These are phyloP conservation scores for Cyphellophora attinorum DNA, from an alignment of 2,329 filamentous ascomycete species.

Conservation along the genomic window DNA sequence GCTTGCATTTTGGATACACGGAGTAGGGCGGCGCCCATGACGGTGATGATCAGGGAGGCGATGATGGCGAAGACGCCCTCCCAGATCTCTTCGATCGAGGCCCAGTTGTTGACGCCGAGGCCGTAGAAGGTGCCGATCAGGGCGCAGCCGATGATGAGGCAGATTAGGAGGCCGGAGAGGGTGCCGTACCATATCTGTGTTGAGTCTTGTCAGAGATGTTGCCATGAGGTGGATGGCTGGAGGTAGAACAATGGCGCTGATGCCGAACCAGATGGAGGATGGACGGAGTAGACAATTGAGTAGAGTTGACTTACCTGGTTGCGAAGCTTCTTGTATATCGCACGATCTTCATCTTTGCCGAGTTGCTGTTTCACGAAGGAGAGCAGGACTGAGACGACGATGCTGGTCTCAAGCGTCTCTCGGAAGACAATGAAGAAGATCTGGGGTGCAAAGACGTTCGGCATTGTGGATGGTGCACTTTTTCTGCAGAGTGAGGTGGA, in stretches of 20 bases:
- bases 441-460: conserved; percentile 66
- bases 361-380: conserved; percentile 78
- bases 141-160: conserved; percentile 54
- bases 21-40: conserved; percentile 71
- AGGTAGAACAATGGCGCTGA: background rate
- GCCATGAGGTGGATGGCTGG: too few relatives aligned
- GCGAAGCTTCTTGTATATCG: conserved; percentile 57
- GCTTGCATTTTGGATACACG: conserved; percentile 74
- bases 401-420: conserved; percentile 71
- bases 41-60: conserved; percentile 68
- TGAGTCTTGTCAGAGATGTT: background rate
- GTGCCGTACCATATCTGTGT: conserved; percentile 60
- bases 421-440: conserved; percentile 88
- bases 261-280: background rate
- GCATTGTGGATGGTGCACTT: too few relatives aligned
- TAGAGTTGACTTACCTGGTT: conserved; percentile 44
- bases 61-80: conserved; percentile 70
- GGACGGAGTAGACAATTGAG: too few relatives aligned
- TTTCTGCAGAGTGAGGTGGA: too few relatives aligned
- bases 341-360: conserved; percentile 51
- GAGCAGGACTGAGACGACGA: conserved; percentile 79
- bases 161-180: conserved; percentile 52
- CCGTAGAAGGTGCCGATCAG: conserved; percentile 68
- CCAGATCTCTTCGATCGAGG: conserved; percentile 63
- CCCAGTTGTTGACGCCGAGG: conserved; percentile 58